Evolutionary conservation across 2,329 filamentous ascomycete species (phyloP), one percentile per base, ranked within the genome.

Genomic region (Exserohilum turcica): DNA sequence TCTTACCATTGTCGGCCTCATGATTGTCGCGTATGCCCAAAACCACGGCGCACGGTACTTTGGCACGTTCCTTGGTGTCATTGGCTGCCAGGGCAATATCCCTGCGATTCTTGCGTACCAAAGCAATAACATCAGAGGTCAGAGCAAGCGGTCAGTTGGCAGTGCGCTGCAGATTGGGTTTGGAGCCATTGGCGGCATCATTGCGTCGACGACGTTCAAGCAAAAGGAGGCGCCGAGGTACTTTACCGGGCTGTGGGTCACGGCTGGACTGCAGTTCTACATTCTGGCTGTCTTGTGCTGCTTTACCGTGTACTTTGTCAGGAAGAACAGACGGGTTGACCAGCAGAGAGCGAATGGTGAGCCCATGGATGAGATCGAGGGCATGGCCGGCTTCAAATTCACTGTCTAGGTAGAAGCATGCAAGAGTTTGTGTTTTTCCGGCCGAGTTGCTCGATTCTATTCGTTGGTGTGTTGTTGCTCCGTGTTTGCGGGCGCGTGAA

Each of bases 101-200:
- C 66, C 65, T 0, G 54, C 57, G 6, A 60, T 69, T 6, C 54
- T 70, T 18, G 60, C 67, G 8, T 70, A 64, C 29, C 67, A 70
- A 33, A 61, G 61, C 35, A 67, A 66, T 48, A 67, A 67, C 33
- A 65, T 66, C 4, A 43, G 56, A 8, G 54, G 59, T 18, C 61
- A 70, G 35, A 64, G 60, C 29, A 61, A 64, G 40, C 46, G 67
- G 7, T 56, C 59, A 0, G 59, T 63, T 9, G 65, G 59, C 6
- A 63, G 54, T 6, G 65, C 64, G 6, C 38, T 62, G 2, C 59
- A 67, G 46, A 65, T 64, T n/a, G 64, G 59, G 0, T 65, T 68
- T 15, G 64, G 66, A 12, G 65, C 58, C 0, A 67, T 69, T 40
- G 66, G 66, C 0, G 66, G 66, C 3, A 66, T 68, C 2, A 33